Evolutionary conservation across 495 filamentous ascomycete species (phyloP).

Genomic region (Penicillium desertorum): DNA sequence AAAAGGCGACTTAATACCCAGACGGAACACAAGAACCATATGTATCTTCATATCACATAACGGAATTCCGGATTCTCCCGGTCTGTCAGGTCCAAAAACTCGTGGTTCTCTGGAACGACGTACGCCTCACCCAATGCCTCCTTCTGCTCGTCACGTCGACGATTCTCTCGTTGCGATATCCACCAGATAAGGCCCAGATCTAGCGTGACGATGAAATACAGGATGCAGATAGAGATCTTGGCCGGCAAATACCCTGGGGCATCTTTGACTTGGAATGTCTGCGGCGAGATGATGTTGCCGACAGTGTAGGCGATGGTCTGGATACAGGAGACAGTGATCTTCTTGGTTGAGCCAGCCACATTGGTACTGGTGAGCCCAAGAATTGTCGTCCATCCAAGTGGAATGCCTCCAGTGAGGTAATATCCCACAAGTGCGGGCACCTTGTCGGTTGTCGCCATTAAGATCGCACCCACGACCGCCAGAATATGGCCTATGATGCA

Average conservation of each 20-base stretch:
- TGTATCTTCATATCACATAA: neutral
- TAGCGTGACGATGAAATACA: constrained; percentile 49
- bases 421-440: constrained; percentile 43
- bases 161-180: constrained; percentile 41
- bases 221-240: constrained; percentile 59
- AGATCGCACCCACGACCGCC: constrained; percentile 54
- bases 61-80: constrained; percentile 26
- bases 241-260: constrained; percentile 57
- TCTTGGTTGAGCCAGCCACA: constrained; percentile 55
- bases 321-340: constrained; percentile 62
- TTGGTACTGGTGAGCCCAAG: constrained; percentile 53
- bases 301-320: constrained; percentile 58
- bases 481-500: constrained; percentile 22
- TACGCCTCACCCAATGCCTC: constrained; percentile 23
- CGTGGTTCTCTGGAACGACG: constrained; percentile 48
- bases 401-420: constrained; percentile 42
- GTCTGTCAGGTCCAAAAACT: constrained; percentile 55
- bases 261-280: constrained; percentile 50
- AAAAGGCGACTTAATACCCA: too few relatives aligned
- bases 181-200: constrained; percentile 49
- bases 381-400: constrained; percentile 51
- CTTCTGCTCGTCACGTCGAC: constrained; percentile 41
- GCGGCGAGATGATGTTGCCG: constrained; percentile 55
- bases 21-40: too few relatives aligned
- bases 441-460: constrained; percentile 42